These are phyloP conservation scores for Colletotrichum nymphaeae DNA, from an alignment of 2,329 filamentous ascomycete species.

Conservation along the genomic window DNA sequence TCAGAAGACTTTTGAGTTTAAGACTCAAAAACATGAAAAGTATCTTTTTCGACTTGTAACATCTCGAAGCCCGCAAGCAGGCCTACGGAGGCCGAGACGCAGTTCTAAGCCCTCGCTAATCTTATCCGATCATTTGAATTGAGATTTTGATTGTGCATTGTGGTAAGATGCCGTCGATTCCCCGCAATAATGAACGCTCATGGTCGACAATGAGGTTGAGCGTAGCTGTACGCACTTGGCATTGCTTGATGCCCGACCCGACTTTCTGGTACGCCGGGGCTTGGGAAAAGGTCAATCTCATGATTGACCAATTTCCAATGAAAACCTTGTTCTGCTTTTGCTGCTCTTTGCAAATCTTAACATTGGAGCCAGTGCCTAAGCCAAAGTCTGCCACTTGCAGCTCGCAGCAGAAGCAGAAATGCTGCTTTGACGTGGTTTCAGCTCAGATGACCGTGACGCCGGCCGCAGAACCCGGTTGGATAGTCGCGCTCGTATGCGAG, in stretches of 20 bases:
- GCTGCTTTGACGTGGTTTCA: slow-evolving; percentile 17
- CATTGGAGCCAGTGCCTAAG: not conserved
- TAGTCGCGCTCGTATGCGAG: not conserved
- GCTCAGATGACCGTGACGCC: not conserved
- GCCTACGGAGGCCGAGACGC: not conserved
- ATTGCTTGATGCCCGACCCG: not conserved
- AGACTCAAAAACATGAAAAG: not conserved
- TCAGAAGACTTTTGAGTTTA: not conserved
- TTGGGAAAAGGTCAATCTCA: not conserved
- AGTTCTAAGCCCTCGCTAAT: not conserved
- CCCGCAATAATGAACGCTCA: not conserved
- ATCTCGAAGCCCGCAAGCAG: not conserved
- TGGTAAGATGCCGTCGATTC: not conserved
- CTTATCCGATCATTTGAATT: not conserved
- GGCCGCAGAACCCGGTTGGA: not conserved
- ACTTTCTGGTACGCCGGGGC: not conserved
- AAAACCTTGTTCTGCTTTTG: not conserved
- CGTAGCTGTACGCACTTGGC: not conserved
- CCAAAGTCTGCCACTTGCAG: not conserved
- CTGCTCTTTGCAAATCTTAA: not conserved
- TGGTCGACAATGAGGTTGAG: not conserved
- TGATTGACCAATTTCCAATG: not conserved
- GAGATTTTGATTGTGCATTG: not conserved
- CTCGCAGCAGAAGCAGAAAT: not conserved
- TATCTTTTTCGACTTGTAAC: not conserved